Conservation (phyloP, 306 rosid genomes). For the Oxytropis ochrocephala region DNA sequence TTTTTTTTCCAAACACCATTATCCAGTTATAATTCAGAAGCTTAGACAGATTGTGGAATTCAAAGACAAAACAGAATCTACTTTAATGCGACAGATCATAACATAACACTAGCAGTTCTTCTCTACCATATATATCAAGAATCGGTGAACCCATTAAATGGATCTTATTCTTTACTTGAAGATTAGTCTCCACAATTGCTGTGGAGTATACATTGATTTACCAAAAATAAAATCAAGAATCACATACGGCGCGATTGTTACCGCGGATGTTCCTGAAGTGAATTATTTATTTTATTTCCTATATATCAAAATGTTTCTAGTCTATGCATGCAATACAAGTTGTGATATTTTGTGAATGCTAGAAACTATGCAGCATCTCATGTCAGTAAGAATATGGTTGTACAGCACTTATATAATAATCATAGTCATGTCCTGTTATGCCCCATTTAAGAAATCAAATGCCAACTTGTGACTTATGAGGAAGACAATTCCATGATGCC, state of each 20-base stretch:
- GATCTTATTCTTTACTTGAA: no score
- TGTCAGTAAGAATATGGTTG: conserved; percentile 29
- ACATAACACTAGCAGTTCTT: no score
- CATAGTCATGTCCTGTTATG: neutral
- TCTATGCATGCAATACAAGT: neutral
- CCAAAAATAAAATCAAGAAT: no score
- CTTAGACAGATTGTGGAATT: neutral
- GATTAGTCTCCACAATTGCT: no score
- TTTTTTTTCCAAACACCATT: neutral
- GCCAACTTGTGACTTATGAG: conserved; percentile 15
- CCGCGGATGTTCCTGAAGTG: neutral
- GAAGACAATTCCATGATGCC: conserved; percentile 27
- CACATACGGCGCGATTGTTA: no score
- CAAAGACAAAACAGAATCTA: neutral
- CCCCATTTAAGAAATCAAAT: conserved; percentile 33
- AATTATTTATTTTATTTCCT: neutral
- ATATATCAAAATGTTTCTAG: neutral
- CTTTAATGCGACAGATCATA: neutral
- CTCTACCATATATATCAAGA: no score
- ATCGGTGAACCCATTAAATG: no score
- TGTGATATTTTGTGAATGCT: conserved; percentile 15
- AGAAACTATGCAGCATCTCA: conserved; percentile 11
- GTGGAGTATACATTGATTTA: no score
- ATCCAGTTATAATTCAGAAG: neutral
- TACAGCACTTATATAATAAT: conserved; percentile 47